Percentiles rank a stretch among this genome's conserved stretches.
phyloP scores from a whole-genome alignment of 768 basidiomycete species.

The Sistotremastrum niveocremeum region DNA sequence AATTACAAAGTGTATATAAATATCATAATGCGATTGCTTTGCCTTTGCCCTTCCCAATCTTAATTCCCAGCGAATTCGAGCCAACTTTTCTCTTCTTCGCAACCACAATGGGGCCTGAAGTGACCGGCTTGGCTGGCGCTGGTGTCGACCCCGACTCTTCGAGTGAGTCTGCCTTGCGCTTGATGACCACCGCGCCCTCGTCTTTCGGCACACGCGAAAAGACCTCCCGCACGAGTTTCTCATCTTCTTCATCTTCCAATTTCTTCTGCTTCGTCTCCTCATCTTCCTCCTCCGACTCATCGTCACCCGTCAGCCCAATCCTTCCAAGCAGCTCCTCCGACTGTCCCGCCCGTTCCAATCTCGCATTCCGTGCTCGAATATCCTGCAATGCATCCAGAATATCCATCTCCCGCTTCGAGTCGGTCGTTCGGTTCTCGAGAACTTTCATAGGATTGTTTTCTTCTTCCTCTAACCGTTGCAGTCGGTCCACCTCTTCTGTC shows the following conservation, averaged over 20 bases:
- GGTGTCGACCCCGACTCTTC: slow-evolving; percentile 63
- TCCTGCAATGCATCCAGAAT: slow-evolving; percentile 93
- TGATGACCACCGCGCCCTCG: slow-evolving; percentile 47
- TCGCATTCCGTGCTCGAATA: slow-evolving; percentile 72
- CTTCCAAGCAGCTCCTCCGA: slow-evolving; percentile 50
- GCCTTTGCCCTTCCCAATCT: slow-evolving; percentile 41
- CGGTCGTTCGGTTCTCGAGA: slow-evolving; percentile 82
- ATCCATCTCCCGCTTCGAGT: slow-evolving; percentile 97
- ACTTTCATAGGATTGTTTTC: slow-evolving; percentile 97
- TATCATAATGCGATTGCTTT: slow-evolving; percentile 9
- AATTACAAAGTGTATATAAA: too few species aligned
- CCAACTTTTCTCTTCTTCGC: slow-evolving; percentile 51
- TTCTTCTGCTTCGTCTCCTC: slow-evolving; percentile 62
- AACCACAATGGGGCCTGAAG: slow-evolving; percentile 15
- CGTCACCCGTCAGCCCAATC: slow-evolving; percentile 30
- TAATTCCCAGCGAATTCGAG: slow-evolving; percentile 62
- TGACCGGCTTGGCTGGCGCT: slow-evolving; percentile 31
- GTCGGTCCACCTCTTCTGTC: slow-evolving; percentile 68
- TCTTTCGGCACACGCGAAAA: slow-evolving; percentile 54
- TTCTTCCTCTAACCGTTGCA: slow-evolving; percentile 79
- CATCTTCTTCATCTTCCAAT: slow-evolving; percentile 81
- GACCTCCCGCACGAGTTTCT: slow-evolving; percentile 72
- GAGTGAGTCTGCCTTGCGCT: slow-evolving; percentile 71
- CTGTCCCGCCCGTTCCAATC: slow-evolving; percentile 73
- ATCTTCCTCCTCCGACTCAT: slow-evolving; percentile 43